These are phyloP conservation scores for Oenanthe sinensis DNA, from an alignment of 129 eudicot species.

Conservation along the genomic window DNA sequence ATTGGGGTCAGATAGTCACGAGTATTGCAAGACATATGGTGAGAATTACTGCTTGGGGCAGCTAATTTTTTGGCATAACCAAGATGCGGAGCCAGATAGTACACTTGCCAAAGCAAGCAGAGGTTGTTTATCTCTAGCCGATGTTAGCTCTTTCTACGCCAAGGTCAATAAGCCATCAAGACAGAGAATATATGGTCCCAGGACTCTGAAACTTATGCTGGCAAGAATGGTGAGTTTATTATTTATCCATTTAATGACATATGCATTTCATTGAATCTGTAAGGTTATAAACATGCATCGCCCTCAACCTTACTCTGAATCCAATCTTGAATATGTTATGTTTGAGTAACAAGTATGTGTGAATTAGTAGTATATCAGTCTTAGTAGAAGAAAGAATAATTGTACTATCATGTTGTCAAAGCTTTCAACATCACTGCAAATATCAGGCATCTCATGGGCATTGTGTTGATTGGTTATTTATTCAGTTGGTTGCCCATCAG, in stretches of 20 bases:
- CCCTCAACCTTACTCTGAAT: not conserved
- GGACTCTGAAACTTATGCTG: conserved; percentile 78
- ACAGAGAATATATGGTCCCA: conserved; percentile 82
- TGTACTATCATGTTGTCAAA: no score
- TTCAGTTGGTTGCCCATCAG: no score
- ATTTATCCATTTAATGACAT: not conserved
- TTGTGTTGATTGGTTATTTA: no score
- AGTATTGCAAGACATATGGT: conserved; percentile 73
- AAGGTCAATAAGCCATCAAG: conserved; percentile 73
- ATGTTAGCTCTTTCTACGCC: conserved; percentile 79
- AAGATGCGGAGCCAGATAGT: conserved; percentile 82
- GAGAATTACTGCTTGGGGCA: conserved; percentile 93
- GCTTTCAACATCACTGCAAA: no score
- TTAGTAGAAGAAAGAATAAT: no score
- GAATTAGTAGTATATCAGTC: not conserved
- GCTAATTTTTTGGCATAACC: conserved; percentile 89
- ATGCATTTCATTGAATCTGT: not conserved
- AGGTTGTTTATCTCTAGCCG: conserved; percentile 92
- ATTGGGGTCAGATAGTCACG: conserved; percentile 71
- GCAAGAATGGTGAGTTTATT: conserved; percentile 66
- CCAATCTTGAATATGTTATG: not conserved
- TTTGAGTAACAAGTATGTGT: not conserved
- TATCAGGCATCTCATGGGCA: no score
- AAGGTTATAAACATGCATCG: not conserved
- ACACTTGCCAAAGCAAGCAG: conserved; percentile 57